Evolutionary conservation across 345 rosid genomes (phyloP).

Genomic region (Conringia planisiliqua): DNA sequence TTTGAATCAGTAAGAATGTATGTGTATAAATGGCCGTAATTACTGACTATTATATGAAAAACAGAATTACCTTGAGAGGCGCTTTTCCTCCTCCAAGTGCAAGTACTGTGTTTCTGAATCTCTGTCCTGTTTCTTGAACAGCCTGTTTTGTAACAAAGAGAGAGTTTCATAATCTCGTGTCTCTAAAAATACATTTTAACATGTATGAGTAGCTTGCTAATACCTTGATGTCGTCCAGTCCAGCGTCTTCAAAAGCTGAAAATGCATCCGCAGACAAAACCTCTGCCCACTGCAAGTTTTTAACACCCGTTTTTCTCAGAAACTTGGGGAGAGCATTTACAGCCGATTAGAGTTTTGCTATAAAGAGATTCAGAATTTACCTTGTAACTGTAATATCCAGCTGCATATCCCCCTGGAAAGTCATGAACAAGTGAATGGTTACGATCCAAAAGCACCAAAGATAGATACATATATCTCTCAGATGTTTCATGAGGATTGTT

Average conservation of each 20-base stretch:
- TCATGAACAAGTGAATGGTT: slow-evolving; percentile 8
- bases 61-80: slow-evolving; percentile 55
- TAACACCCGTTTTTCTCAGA: background rate
- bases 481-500: background rate
- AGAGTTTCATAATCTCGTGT: background rate
- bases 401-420: slow-evolving; percentile 76
- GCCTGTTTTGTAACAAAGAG: slow-evolving; percentile 46
- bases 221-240: slow-evolving; percentile 73
- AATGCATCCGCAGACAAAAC: slow-evolving; percentile 96
- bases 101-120: slow-evolving; percentile 79
- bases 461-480: background rate
- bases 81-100: slow-evolving; percentile 95
- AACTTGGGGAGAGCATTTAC: slow-evolving; percentile 22
- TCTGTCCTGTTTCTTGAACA: slow-evolving; percentile 67
- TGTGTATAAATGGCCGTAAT: background rate
- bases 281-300: slow-evolving; percentile 87
- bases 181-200: background rate
- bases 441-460: background rate
- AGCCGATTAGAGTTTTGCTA: background rate
- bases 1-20: background rate
- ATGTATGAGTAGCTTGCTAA: background rate
- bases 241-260: slow-evolving; percentile 95
- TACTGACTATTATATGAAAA: background rate
- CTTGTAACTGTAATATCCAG: slow-evolving; percentile 98
- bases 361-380: slow-evolving; percentile 33